These are phyloP conservation scores for Astrocystis sublimbata DNA, from an alignment of 495 filamentous ascomycete genomes.

Conservation along the genomic window DNA sequence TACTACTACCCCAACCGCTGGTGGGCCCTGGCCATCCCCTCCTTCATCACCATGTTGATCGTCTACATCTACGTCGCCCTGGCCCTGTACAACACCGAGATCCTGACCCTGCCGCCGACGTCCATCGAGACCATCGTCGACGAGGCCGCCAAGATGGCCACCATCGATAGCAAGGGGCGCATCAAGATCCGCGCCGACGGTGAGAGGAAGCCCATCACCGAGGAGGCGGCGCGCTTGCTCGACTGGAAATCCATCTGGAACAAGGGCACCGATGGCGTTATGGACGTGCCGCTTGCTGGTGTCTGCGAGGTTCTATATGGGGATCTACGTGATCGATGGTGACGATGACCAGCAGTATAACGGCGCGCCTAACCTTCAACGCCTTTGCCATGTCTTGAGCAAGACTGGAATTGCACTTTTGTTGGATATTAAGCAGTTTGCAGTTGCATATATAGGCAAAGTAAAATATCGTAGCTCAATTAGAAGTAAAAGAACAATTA, in stretches of 20 bases:
- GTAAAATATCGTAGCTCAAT: no score
- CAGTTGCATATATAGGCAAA: no score
- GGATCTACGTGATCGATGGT: conserved; percentile 31
- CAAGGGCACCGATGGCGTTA: conserved; percentile 92
- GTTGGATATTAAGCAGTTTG: background rate
- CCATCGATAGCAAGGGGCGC: conserved; percentile 70
- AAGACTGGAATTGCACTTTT: background rate
- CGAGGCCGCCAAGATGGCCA: conserved; percentile 81
- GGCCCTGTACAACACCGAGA: conserved; percentile 85
- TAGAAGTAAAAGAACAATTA: no score
- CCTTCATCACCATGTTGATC: conserved; percentile 83
- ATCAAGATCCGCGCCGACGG: conserved; percentile 47
- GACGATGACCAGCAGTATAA: conserved; percentile 19
- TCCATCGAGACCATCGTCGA: conserved; percentile 91
- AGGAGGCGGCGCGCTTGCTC: conserved; percentile 49
- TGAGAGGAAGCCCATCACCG: conserved; percentile 52
- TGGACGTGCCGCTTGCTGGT: conserved; percentile 94
- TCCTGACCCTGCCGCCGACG: conserved; percentile 77
- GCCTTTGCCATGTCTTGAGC: conserved; percentile 1
- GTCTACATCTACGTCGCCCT: conserved; percentile 94
- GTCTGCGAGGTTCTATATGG: conserved; percentile 93
- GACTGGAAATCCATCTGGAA: conserved; percentile 85
- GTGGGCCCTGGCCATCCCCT: conserved; percentile 92
- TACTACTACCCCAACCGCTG: conserved; percentile 96
- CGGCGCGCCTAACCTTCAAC: conserved; percentile 1